Percentiles rank a stretch among this genome's conserved stretches.
Evolutionary conservation across 805 yeast species (phyloP).

Genomic region (Metschnikowia cerradonensis): DNA sequence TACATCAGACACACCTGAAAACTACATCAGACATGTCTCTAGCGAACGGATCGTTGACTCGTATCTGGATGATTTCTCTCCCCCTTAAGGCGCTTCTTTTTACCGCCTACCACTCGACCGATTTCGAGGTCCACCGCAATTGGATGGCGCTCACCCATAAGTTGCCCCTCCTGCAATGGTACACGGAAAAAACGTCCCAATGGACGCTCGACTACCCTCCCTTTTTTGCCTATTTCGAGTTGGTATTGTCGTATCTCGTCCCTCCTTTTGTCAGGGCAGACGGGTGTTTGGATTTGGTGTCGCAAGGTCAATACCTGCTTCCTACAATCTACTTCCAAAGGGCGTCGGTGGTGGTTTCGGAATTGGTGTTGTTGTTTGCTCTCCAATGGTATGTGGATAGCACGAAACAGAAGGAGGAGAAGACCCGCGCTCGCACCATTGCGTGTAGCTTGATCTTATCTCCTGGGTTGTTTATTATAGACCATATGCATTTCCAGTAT

Average conservation of each 20-base stretch:
- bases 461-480: slow-evolving; percentile 87
- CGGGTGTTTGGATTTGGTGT: slow-evolving; percentile 72
- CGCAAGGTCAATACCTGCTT: slow-evolving; percentile 62
- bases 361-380: slow-evolving; percentile 62
- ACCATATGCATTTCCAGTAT: slow-evolving; percentile 95
- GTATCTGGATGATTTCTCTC: slow-evolving; percentile 35
- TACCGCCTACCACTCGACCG: slow-evolving; percentile 86
- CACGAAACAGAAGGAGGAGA: slow-evolving; percentile 34
- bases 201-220: slow-evolving; percentile 99
- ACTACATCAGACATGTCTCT: neutral
- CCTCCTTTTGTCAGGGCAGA: slow-evolving; percentile 61
- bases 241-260: slow-evolving; percentile 67
- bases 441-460: slow-evolving; percentile 80
- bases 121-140: slow-evolving; percentile 94
- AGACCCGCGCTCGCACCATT: slow-evolving; percentile 60
- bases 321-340: slow-evolving; percentile 86
- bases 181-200: slow-evolving; percentile 67
- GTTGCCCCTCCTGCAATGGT: slow-evolving; percentile 79
- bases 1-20: neutral
- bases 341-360: slow-evolving; percentile 72
- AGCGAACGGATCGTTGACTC: slow-evolving; percentile 17
- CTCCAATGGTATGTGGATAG: slow-evolving; percentile 67
- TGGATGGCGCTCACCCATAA: slow-evolving; percentile 89
- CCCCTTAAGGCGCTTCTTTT: slow-evolving; percentile 33
- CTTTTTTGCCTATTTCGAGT: slow-evolving; percentile 93